Percentiles rank a stretch among this genome's conserved stretches.
phyloP scores from a whole-genome alignment of 1,284 basidiomycete species.

The Austroboletus novae-zelandiae region DNA sequence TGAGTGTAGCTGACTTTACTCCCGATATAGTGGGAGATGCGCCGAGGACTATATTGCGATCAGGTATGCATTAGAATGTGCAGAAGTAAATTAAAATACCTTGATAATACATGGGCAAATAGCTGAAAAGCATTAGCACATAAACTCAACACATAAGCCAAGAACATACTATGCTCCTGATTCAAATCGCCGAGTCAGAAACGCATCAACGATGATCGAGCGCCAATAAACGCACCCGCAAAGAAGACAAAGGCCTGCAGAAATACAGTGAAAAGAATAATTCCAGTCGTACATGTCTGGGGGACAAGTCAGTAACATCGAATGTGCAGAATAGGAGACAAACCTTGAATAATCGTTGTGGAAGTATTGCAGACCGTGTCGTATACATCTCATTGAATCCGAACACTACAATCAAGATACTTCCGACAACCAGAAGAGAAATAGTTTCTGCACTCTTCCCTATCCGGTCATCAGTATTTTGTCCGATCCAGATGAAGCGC shows the following conservation, averaged over 20 bases:
- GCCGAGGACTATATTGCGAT: slow-evolving; percentile 36
- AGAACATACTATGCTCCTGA: slow-evolving; percentile 26
- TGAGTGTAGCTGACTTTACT: slow-evolving; percentile 25
- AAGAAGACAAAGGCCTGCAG: slow-evolving; percentile 45
- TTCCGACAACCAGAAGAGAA: slow-evolving; percentile 47
- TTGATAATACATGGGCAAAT: slow-evolving; percentile 32
- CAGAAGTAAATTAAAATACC: slow-evolving; percentile 11
- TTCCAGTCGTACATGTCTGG: slow-evolving; percentile 43
- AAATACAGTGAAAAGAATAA: slow-evolving; percentile 38
- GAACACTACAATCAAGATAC: slow-evolving; percentile 37
- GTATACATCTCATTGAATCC: slow-evolving; percentile 47
- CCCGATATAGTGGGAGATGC: slow-evolving; percentile 43
- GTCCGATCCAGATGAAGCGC: neutral
- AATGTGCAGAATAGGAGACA: neutral
- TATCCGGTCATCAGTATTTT: slow-evolving; percentile 10
- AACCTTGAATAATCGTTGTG: slow-evolving; percentile 45
- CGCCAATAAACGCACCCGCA: slow-evolving; percentile 13
- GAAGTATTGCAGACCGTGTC: slow-evolving; percentile 50
- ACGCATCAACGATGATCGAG: neutral
- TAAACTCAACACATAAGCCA: neutral
- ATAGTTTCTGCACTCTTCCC: slow-evolving; percentile 41
- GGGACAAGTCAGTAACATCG: slow-evolving; percentile 1
- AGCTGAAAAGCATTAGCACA: slow-evolving; percentile 14
- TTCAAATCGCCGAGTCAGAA: neutral
- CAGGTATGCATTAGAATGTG: slow-evolving; percentile 18